phyloP scores from a whole-genome alignment of 345 rosid species.

The Sonneratia alba region DNA sequence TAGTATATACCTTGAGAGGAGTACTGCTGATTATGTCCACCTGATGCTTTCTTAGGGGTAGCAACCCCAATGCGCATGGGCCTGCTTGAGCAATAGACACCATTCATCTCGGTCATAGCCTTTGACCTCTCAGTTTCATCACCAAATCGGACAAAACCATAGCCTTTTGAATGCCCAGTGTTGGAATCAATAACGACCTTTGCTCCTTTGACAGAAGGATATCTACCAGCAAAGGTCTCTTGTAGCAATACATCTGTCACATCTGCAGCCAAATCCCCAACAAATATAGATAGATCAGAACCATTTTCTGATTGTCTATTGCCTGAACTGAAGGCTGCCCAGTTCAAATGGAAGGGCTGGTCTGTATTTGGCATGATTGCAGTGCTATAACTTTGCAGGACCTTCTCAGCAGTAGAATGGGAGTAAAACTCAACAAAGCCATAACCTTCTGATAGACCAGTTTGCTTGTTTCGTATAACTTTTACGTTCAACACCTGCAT shows the following conservation, averaged over 20 bases:
- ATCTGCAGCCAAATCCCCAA: constrained; percentile 91
- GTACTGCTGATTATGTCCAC: constrained; percentile 69
- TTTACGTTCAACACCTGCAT: constrained; percentile 67
- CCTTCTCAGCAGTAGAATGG: constrained; percentile 73
- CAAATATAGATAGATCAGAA: constrained; percentile 82
- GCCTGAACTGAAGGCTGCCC: constrained; percentile 83
- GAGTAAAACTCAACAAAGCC: constrained; percentile 83
- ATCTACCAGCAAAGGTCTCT: constrained; percentile 62
- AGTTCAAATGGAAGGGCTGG: constrained; percentile 85
- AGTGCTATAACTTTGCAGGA: constrained; percentile 67
- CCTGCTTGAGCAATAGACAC: constrained; percentile 72
- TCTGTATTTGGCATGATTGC: constrained; percentile 79
- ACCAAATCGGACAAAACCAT: constrained; percentile 91
- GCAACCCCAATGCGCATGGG: constrained; percentile 88
- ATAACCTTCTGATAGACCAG: constrained; percentile 83
- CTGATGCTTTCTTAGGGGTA: constrained; percentile 82
- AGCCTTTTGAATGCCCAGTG: constrained; percentile 86
- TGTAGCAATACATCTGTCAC: constrained; percentile 76
- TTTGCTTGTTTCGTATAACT: constrained; percentile 87
- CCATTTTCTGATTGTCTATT: constrained; percentile 64
- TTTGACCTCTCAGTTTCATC: constrained; percentile 86
- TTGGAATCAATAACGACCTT: constrained; percentile 86
- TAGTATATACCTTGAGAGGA: constrained; percentile 68
- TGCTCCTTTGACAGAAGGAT: constrained; percentile 83
- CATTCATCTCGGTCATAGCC: constrained; percentile 93